Base-by-base conservation (phyloP, 345 rosid species). In the Erysimum cheiranthoides region DNA sequence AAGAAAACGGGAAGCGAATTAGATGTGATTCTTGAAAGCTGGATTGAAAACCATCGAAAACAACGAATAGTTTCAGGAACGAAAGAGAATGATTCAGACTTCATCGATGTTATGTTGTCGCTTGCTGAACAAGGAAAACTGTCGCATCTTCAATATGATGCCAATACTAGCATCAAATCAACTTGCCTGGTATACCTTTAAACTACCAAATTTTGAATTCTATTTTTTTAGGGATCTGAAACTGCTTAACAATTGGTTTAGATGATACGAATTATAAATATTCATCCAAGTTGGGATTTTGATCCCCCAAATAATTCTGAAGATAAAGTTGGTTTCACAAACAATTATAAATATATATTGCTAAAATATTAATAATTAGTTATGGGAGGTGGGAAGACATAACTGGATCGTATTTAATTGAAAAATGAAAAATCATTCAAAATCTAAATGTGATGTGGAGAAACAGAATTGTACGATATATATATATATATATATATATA, bases 41-140 rank as follows among this genome's bases (percentile, higher is more conserved):
- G 87, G 88, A 70, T 85, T 14, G 40, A 74, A 2, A 82, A 64
- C 45, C 89, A 84, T 77, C 50, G 80, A 16, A 61, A 49, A 45
- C 73, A 71, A 62, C 74, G 80, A 21, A 70, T 25, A 8, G 10
- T 21, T 52, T 53, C 58, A 42, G 80, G 27, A 61, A 27, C 18
- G 11, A 70, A 30, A 50, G 75, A 34, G 18, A 65, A 62, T 17
- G 80, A 76, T 45, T 43, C 70, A 43, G 76, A 76, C 46, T 76
- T 76, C 66, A 76, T 87, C 17, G 89, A 86, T 61, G 81, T 86
- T 18, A 84, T 91, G 93, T 18, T 87, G 56, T 75, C 88, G 2
- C 74, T 86, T 39, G 77, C 78, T 28, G 80, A 85, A 50, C 76
- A 80, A 51, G 84, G 80, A 10, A 58, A 74, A 5, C 70, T 85